Conservation (phyloP, 805 yeast species). For the Hanseniaspora meyeri region DNA sequence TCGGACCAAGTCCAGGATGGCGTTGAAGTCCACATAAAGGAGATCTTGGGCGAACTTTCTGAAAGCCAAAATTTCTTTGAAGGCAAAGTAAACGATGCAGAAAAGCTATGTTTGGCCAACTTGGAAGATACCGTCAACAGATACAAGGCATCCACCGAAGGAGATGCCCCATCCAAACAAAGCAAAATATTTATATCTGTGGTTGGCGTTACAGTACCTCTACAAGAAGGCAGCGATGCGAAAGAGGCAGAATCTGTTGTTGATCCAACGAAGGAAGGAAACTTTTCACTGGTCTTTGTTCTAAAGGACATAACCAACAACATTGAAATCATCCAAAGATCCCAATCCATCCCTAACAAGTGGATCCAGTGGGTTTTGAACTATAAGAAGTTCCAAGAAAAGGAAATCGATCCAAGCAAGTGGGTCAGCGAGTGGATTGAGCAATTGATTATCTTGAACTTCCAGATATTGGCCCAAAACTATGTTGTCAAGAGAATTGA, state of each 20-base stretch:
- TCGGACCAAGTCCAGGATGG: constrained; percentile 65
- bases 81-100: constrained; percentile 74
- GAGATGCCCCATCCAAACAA: constrained; percentile 8
- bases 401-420: constrained; percentile 54
- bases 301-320: constrained; percentile 70
- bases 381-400: constrained; percentile 32
- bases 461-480: constrained; percentile 81
- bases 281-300: constrained; percentile 65
- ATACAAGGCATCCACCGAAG: constrained; percentile 20
- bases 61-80: constrained; percentile 33
- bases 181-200: constrained; percentile 64
- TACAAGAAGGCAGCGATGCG: constrained; percentile 18
- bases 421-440: constrained; percentile 75
- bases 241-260: constrained; percentile 24
- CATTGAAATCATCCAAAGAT: constrained; percentile 57
- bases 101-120: constrained; percentile 77
- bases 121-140: constrained; percentile 56
- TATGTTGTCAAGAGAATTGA: constrained; percentile 82
- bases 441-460: constrained; percentile 61
- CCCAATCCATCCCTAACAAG: constrained; percentile 79
- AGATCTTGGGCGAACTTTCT: constrained; percentile 24
- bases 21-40: constrained; percentile 47
- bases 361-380: constrained; percentile 83
- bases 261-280: constrained; percentile 32
- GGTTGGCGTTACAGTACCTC: constrained; percentile 39